Percentiles rank a stretch among this genome's conserved stretches.
Conservation (phyloP, 2,329 filamentous ascomycete genomes). For the Diaporthe aspalathi region DNA sequence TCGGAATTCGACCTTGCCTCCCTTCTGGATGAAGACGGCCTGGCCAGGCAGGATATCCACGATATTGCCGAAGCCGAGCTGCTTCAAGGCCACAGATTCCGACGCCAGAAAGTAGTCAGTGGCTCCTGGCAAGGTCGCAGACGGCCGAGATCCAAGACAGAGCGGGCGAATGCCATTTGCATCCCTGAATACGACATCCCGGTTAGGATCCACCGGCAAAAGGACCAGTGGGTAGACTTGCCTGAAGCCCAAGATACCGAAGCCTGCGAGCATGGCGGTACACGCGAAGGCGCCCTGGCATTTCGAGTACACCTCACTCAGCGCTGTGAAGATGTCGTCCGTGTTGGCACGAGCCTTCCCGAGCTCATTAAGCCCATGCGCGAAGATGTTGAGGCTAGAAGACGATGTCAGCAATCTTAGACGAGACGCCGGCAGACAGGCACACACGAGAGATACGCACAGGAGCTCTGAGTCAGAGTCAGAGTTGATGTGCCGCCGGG, state of each 20-base stretch:
- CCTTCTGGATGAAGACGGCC: slow-evolving; percentile 87
- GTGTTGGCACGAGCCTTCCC: slow-evolving; percentile 86
- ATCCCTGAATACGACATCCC: slow-evolving; percentile 60
- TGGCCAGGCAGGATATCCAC: slow-evolving; percentile 84
- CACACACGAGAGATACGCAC: background rate
- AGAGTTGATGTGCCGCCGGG: slow-evolving; percentile 80
- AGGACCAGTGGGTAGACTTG: background rate
- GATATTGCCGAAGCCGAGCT: slow-evolving; percentile 83
- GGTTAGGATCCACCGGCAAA: background rate
- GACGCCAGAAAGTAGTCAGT: slow-evolving; percentile 93
- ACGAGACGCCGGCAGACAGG: background rate
- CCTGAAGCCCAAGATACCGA: slow-evolving; percentile 79
- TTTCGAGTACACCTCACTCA: slow-evolving; percentile 78
- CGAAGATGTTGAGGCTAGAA: slow-evolving; percentile 88
- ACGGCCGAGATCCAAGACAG: slow-evolving; percentile 79
- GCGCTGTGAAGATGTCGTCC: slow-evolving; percentile 80
- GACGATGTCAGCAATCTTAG: slow-evolving; percentile 2
- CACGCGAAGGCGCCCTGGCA: slow-evolving; percentile 86
- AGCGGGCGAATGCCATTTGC: slow-evolving; percentile 86
- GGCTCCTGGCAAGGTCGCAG: slow-evolving; percentile 68
- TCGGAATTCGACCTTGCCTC: slow-evolving; percentile 76
- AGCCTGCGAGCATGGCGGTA: slow-evolving; percentile 86
- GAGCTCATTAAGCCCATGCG: slow-evolving; percentile 83
- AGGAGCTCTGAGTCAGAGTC: slow-evolving; percentile 16
- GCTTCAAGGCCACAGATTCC: slow-evolving; percentile 84